These are phyloP conservation scores for Phytophthora parvispora DNA, from an alignment of 352 stramenopile species.

Conservation along the genomic window DNA sequence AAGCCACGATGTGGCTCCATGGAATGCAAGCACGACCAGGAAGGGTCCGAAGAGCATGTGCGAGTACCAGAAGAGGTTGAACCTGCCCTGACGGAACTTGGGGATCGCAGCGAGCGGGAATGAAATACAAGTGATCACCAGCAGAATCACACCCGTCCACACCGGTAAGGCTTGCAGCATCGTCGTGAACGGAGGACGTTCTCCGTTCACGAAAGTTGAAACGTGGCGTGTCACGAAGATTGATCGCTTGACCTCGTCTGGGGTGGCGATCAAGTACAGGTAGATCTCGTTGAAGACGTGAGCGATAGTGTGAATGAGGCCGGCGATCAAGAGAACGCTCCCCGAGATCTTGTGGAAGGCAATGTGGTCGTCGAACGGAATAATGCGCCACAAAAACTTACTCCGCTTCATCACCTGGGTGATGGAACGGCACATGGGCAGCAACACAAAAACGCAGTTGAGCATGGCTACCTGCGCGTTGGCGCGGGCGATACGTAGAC, in stretches of 20 bases:
- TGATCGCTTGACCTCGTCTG: conserved; percentile 57
- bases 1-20: conserved; percentile 66
- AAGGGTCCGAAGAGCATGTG: conserved; percentile 81
- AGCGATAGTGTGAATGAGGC: conserved; percentile 63
- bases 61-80: conserved; percentile 83
- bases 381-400: conserved; percentile 62
- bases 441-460: conserved; percentile 73
- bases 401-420: conserved; percentile 67
- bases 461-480: conserved; percentile 82
- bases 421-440: conserved; percentile 81
- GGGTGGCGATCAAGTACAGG: conserved; percentile 70
- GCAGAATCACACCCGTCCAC: conserved; percentile 68
- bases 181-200: conserved; percentile 56
- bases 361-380: conserved; percentile 81
- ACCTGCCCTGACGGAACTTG: conserved; percentile 69
- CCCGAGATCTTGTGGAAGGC: conserved; percentile 79
- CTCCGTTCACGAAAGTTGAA: conserved; percentile 44
- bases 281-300: conserved; percentile 79
- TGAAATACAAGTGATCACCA: conserved; percentile 67
- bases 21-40: conserved; percentile 68
- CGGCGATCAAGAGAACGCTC: conserved; percentile 55
- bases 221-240: conserved; percentile 68
- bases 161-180: conserved; percentile 67
- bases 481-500: conserved; percentile 65
- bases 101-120: conserved; percentile 71